A percentile compares a stretch with the other conserved stretches of the same genome.
Conservation (phyloP, 2,329 filamentous ascomycete genomes). For the Penicillium sp. region DNA sequence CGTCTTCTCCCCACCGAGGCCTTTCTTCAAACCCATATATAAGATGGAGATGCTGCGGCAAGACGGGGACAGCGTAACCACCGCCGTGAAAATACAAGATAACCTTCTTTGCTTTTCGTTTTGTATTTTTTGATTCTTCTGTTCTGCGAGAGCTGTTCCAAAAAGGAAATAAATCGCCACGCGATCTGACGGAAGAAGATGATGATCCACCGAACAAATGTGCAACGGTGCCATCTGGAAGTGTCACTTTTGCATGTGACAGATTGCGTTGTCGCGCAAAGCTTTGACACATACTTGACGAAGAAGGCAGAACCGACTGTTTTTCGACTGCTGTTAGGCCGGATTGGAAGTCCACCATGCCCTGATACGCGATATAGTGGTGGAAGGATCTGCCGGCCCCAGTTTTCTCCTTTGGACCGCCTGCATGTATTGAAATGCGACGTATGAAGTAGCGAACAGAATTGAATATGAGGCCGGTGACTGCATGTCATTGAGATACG, state of each 20-base stretch:
- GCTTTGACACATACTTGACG: not conserved
- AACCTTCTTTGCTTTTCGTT: conserved; percentile 4
- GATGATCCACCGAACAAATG: conserved; percentile 2
- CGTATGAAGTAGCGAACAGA: not conserved
- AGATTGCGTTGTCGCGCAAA: not conserved
- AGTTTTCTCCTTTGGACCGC: not conserved
- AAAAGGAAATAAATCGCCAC: not conserved
- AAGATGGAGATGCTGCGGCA: not conserved
- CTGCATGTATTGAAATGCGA: not conserved
- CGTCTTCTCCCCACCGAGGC: not conserved
- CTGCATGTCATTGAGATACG: not conserved
- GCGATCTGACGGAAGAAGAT: not conserved
- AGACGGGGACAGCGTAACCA: conserved; percentile 5
- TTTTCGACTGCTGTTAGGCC: conserved; percentile 3
- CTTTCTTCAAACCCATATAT: conserved; percentile 2
- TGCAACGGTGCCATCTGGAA: conserved; percentile 6
- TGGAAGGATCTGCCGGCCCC: not conserved
- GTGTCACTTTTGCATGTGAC: not conserved
- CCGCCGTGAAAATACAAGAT: conserved; percentile 12
- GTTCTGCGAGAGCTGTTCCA: not conserved
- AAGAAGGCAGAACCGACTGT: conserved; percentile 2
- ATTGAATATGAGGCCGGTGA: conserved; percentile 3
- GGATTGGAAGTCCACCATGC: conserved; percentile 10
- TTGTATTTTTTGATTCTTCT: not conserved
- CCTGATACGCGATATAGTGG: conserved; percentile 7